These are phyloP conservation scores for Phragmites australis DNA, from an alignment of 176 grass and related monocot genomes.

Conservation along the genomic window DNA sequence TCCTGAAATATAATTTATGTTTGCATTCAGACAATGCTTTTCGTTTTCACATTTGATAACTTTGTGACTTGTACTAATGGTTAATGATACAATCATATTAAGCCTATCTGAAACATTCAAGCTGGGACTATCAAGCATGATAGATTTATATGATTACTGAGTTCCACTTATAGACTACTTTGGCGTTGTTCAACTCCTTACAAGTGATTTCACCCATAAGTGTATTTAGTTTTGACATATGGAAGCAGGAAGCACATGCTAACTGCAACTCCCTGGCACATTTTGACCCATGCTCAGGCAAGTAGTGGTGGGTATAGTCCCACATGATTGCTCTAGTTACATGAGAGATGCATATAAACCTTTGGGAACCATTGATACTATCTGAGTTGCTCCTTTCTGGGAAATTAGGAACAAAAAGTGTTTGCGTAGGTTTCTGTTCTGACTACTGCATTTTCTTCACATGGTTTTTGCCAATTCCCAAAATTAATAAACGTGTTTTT, in stretches of 20 bases:
- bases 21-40: not conserved
- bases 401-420: not conserved
- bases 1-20: slow-evolving; percentile 3
- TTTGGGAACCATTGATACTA: not conserved
- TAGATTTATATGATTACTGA: not conserved
- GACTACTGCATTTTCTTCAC: not conserved
- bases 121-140: not conserved
- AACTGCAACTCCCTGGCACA: not conserved
- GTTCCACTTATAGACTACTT: not conserved
- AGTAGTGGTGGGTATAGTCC: not conserved
- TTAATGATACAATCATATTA: not conserved
- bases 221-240: not conserved
- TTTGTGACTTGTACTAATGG: not conserved
- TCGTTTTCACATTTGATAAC: not conserved
- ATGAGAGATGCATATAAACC: not conserved
- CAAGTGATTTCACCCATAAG: not conserved
- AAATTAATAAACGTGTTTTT: not conserved
- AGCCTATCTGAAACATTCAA: not conserved
- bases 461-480: not conserved
- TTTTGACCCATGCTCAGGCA: not conserved
- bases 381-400: not conserved
- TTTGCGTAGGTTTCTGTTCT: not conserved
- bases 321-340: too few species aligned
- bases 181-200: not conserved
- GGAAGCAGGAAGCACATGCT: not conserved